Evolutionary conservation across 2,329 filamentous ascomycete species (phyloP), one percentile per base, ranked within the genome.

Genomic region (Fusarium irregulare): DNA sequence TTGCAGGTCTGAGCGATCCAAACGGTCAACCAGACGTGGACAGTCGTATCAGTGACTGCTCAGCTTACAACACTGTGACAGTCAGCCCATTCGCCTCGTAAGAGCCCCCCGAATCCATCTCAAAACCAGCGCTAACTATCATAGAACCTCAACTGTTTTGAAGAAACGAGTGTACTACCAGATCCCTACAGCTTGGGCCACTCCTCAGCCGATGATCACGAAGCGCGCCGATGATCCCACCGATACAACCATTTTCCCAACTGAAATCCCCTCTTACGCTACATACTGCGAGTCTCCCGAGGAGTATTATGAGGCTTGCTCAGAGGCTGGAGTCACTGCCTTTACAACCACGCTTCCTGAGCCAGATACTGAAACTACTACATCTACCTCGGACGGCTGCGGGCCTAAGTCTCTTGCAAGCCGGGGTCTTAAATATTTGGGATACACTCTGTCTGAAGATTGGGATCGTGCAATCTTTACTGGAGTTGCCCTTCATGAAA

Each of bases 271-370:
- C 7, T 1, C 16, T 10, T 70, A 72, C 18, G 70, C 70, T 6
- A 72, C 68, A 0, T 70, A 72, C 41, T 72, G 70, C 16, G 62
- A 59, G 23, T 59, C 65, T 3, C 41, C 65, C 0, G 11, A 21
- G 6, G 61, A 27, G 5, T 71, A 72, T 32, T 72, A 58, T 4
- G 54, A 53, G 3, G 70, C 70, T 13, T 72, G 65, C n/a, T 70
- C 62, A 1, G 45, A 51, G 18, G 61, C 58, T 6, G 68, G 70
- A 16, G 30, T 59, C 2, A 58, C 68, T n/a, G 51, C 46, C 0
- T 28, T 41, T 9, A 67, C 66, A 6, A 72, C 68, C 12, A 72
- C 70, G 2, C 47, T 70, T 0, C 6, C 49, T 4, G 20, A 55
- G 3, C 40, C 51, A 6, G 20, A 45, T 6, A 3, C 40, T 12